Conservation (phyloP, 73 alveolate species). For the Paramecium bursaria region DNA sequence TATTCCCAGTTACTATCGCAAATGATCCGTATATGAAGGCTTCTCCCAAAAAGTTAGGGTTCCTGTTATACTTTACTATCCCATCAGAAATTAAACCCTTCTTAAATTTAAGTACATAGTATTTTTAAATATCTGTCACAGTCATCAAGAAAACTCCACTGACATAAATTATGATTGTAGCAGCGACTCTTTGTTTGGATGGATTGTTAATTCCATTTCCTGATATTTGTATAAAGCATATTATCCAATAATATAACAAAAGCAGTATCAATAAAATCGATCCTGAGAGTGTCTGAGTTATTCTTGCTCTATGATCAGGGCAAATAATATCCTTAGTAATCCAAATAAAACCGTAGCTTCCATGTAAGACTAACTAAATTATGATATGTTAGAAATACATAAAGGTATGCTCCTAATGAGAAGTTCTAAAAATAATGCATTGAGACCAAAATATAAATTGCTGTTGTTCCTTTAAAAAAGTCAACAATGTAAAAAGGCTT, state of each 20-base stretch:
- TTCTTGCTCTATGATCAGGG: no score
- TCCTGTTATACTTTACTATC: constrained; percentile 84
- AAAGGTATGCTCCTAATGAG: constrained; percentile 91
- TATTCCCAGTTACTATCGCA: constrained; percentile 78
- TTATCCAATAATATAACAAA: no score
- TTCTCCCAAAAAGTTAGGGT: constrained; percentile 95
- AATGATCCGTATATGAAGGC: constrained; percentile 86
- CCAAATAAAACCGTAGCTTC: constrained; percentile 94
- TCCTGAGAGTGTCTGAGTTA: no score
- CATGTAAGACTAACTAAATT: constrained; percentile 78
- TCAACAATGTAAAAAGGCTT: constrained; percentile 74
- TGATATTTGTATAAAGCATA: no score
- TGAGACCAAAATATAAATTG: constrained; percentile 66
- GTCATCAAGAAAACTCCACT: constrained; percentile 74
- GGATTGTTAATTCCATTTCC: constrained; percentile 77
- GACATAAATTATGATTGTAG: constrained; percentile 71
- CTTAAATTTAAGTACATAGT: constrained; percentile 72
- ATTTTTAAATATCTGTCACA: constrained; percentile 76
- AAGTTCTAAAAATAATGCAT: constrained; percentile 90
- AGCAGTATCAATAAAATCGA: no score
- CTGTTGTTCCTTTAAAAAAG: constrained; percentile 76
- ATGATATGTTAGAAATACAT: constrained; percentile 28
- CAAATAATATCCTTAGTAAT: constrained; percentile 85
- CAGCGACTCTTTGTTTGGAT: constrained; percentile 72
- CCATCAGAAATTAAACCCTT: constrained; percentile 89